Evolutionary conservation across 23 red algal species (phyloP).

Genomic region (Rhodosorus marinus): DNA sequence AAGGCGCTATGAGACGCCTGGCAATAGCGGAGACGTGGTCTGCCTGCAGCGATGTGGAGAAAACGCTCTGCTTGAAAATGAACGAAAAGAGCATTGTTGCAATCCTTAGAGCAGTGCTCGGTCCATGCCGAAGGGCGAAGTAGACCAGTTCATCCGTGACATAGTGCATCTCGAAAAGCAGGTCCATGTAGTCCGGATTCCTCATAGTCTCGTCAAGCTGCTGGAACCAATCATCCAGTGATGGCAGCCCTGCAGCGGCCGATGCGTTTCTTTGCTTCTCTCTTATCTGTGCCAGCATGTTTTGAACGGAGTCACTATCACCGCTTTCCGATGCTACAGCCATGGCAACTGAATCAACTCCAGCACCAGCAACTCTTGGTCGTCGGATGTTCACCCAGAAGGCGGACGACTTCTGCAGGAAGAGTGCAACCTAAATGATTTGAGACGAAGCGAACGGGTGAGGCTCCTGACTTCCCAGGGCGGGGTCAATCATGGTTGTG

Average conservation of each 20-base stretch:
- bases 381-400: background rate
- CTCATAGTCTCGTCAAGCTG: background rate
- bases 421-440: too few relatives aligned
- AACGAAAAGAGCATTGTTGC: slow-evolving; percentile 5
- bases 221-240: background rate
- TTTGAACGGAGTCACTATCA: background rate
- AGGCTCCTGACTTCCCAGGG: too few relatives aligned
- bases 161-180: slow-evolving; percentile 13
- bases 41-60: background rate
- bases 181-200: background rate
- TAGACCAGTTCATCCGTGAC: slow-evolving; percentile 8
- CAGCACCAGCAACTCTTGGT: background rate
- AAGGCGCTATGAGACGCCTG: background rate
- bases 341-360: background rate
- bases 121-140: slow-evolving; percentile 2
- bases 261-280: background rate
- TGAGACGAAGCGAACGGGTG: too few relatives aligned
- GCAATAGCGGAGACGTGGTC: background rate
- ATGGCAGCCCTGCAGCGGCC: background rate
- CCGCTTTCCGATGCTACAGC: background rate
- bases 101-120: background rate
- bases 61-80: slow-evolving; percentile 8
- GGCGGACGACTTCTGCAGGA: background rate
- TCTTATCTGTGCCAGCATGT: background rate
- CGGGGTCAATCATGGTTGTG: too few relatives aligned